phyloP scores from a whole-genome alignment of 1,284 basidiomycete species.

The Pseudozyma tsukubaensis region DNA sequence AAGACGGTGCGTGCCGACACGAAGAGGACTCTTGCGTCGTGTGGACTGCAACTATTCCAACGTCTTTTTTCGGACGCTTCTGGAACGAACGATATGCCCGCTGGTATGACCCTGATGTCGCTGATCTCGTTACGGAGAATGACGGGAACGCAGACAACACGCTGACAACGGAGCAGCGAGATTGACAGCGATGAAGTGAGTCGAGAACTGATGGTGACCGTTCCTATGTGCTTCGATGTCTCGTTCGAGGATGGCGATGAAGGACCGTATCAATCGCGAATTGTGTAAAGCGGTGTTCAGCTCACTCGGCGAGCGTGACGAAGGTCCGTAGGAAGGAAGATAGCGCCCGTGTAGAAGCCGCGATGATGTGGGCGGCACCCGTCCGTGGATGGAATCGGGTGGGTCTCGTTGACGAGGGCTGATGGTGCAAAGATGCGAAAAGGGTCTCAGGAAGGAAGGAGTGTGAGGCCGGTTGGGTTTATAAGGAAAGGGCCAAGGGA shows the following conservation, averaged over 20 bases:
- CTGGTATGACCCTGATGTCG: no score
- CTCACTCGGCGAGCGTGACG: background rate
- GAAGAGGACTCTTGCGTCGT: background rate
- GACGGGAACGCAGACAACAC: no score
- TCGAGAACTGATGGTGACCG: background rate
- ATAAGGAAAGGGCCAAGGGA: slow-evolving; percentile 18
- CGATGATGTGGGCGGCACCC: slow-evolving; percentile 3
- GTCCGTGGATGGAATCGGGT: slow-evolving; percentile 10
- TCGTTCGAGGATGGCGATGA: background rate
- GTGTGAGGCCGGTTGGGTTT: slow-evolving; percentile 19
- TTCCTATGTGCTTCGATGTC: background rate
- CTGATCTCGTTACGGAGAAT: no score
- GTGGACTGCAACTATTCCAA: no score
- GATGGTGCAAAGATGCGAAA: slow-evolving; percentile 15
- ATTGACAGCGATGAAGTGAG: no score
- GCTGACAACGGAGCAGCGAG: no score
- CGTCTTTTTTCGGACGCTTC: no score
- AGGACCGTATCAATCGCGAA: background rate
- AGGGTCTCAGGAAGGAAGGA: slow-evolving; percentile 15
- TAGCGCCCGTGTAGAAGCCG: slow-evolving; percentile 5
- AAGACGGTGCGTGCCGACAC: background rate
- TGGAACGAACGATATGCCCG: no score
- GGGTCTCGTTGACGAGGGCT: slow-evolving; percentile 4
- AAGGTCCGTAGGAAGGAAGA: background rate
- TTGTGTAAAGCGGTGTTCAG: background rate